Conservation (phyloP, 305 asterid genomes). For the Solanum chacoense region DNA sequence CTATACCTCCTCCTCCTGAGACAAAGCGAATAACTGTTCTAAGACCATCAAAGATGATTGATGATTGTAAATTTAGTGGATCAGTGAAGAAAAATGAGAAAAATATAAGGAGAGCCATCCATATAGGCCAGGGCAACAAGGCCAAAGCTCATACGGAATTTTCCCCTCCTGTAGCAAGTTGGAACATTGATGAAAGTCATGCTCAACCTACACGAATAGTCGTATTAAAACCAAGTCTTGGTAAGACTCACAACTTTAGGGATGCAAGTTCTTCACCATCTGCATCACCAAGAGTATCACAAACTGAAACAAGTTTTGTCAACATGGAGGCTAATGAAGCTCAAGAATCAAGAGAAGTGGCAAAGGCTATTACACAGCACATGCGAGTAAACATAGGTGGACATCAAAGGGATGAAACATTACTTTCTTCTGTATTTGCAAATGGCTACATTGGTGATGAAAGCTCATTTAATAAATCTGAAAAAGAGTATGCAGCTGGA, state of each 20-base stretch:
- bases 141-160: slow-evolving; percentile 28
- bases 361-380: slow-evolving; percentile 57
- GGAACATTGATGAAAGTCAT: slow-evolving; percentile 39
- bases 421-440: slow-evolving; percentile 63
- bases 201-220: slow-evolving; percentile 87
- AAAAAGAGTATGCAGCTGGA: slow-evolving; percentile 55
- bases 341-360: slow-evolving; percentile 70
- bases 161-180: slow-evolving; percentile 32
- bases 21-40: slow-evolving; percentile 85
- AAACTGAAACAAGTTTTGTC: slow-evolving; percentile 31
- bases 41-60: slow-evolving; percentile 67
- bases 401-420: slow-evolving; percentile 47
- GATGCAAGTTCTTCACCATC: slow-evolving; percentile 40
- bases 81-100: slow-evolving; percentile 33
- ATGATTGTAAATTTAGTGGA: slow-evolving; percentile 28
- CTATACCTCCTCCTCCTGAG: slow-evolving; percentile 56
- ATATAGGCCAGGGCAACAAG: slow-evolving; percentile 12
- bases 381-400: slow-evolving; percentile 25
- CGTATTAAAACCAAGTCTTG: slow-evolving; percentile 80
- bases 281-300: slow-evolving; percentile 34
- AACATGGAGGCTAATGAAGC: slow-evolving; percentile 52
- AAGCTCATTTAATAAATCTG: slow-evolving; percentile 60
- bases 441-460: slow-evolving; percentile 82
- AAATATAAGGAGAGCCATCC: slow-evolving; percentile 24
- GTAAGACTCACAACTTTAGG: slow-evolving; percentile 34